These are phyloP conservation scores for Lepidium sativum DNA, from an alignment of 345 rosid species.

Conservation along the genomic window DNA sequence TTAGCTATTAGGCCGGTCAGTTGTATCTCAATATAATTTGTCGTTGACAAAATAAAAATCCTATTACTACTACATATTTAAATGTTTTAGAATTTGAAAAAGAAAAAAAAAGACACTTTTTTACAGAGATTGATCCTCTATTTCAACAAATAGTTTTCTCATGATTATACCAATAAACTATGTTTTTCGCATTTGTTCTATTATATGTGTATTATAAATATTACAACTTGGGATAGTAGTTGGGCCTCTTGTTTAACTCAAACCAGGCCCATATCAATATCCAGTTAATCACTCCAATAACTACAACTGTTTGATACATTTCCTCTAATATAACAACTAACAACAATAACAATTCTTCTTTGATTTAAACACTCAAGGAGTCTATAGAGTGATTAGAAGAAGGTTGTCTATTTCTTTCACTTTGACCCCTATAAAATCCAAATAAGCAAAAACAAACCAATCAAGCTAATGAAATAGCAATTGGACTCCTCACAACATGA, in stretches of 20 bases:
- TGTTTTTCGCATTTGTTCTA: no score
- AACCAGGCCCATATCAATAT: not conserved
- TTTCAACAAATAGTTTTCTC: no score
- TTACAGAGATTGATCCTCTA: no score
- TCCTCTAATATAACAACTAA: not conserved
- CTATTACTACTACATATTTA: no score
- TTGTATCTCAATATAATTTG: no score
- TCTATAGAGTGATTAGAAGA: not conserved
- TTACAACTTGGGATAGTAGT: not conserved
- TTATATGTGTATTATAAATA: no score
- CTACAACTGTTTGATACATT: not conserved
- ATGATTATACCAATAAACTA: no score
- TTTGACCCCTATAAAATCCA: not conserved
- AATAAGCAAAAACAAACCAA: not conserved
- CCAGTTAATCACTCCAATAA: not conserved
- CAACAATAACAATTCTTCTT: not conserved
- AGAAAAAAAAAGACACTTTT: no score
- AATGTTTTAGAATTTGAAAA: no score
- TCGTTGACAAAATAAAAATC: no score
- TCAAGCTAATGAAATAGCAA: constrained; percentile 47
- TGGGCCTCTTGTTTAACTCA: not conserved
- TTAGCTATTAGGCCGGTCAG: no score
- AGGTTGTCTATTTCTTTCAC: not conserved
- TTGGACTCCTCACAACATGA: constrained; percentile 61
- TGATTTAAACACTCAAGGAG: not conserved